These are phyloP conservation scores for Parascedosporium putredinis DNA, from an alignment of 2,329 filamentous ascomycete genomes.

Conservation along the genomic window DNA sequence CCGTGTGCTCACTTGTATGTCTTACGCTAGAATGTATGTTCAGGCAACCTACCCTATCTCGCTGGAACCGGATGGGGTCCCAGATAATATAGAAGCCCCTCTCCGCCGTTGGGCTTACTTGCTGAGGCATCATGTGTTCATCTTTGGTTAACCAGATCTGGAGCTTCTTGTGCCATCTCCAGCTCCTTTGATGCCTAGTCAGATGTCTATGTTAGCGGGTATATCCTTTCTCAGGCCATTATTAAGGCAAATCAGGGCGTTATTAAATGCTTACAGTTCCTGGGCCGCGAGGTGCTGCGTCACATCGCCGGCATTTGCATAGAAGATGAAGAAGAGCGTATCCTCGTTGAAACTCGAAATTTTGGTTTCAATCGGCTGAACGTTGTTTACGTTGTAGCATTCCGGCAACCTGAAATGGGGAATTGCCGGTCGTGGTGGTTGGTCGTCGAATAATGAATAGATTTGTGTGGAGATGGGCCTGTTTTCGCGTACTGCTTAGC, in stretches of 20 bases:
- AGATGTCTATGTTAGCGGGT: conserved; percentile 8
- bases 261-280: conserved; percentile 42
- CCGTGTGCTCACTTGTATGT: conserved; percentile 4
- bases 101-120: conserved; percentile 47
- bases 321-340: conserved; percentile 60
- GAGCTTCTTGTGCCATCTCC: conserved; percentile 59
- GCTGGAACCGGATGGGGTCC: conserved; percentile 51
- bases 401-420: conserved; percentile 50
- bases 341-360: conserved; percentile 59
- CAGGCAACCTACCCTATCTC: conserved; percentile 44
- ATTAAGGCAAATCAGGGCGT: too few species aligned
- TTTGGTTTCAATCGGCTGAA: conserved; percentile 54
- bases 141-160: conserved; percentile 60
- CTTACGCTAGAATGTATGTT: background rate
- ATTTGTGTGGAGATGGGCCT: conserved; percentile 48
- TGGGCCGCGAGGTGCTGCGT: conserved; percentile 54
- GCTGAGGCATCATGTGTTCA: conserved; percentile 52
- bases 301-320: conserved; percentile 51
- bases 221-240: too few species aligned
- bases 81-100: conserved; percentile 58
- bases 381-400: conserved; percentile 57
- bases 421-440: conserved; percentile 46
- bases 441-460: conserved; percentile 51
- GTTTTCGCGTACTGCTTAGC: conserved; percentile 13
- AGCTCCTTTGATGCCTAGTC: conserved; percentile 49